Conservation (phyloP, 441 rosid species). For the Cnidoscolus chayamansa region DNA sequence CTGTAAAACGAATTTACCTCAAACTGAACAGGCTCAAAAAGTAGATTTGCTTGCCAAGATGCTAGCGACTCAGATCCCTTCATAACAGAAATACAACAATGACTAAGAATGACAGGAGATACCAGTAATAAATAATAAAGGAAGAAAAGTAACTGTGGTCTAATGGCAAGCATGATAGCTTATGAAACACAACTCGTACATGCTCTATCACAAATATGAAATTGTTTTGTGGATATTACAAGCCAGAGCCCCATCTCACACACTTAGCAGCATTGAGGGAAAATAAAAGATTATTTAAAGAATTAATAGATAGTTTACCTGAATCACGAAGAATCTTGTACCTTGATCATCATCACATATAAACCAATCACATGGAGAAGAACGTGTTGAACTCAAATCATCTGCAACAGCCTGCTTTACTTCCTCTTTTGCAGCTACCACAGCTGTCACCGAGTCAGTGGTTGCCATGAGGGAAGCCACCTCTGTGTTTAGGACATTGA, state of each 20-base stretch:
- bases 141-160: background rate
- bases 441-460: constrained; percentile 92
- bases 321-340: constrained; percentile 85
- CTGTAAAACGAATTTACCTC: constrained; percentile 51
- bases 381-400: constrained; percentile 64
- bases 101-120: constrained; percentile 7
- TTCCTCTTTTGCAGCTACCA: constrained; percentile 91
- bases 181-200: background rate
- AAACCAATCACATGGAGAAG: constrained; percentile 93
- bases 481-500: constrained; percentile 37
- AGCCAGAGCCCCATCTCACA: background rate
- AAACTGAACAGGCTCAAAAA: constrained; percentile 85
- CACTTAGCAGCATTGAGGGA: too few relatives aligned
- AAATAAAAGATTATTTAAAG: background rate
- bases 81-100: constrained; percentile 13
- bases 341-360: constrained; percentile 78
- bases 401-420: constrained; percentile 96
- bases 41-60: constrained; percentile 94
- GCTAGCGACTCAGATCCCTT: constrained; percentile 92
- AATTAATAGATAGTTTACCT: constrained; percentile 42
- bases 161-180: background rate
- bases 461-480: constrained; percentile 75
- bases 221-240: constrained; percentile 7
- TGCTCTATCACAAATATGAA: background rate
- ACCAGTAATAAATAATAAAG: constrained; percentile 1